Percentiles rank a stretch among this genome's conserved stretches.
These are phyloP conservation scores for Fusarium sp. DNA, from an alignment of 2,329 filamentous ascomycete genomes.

Conservation along the genomic window DNA sequence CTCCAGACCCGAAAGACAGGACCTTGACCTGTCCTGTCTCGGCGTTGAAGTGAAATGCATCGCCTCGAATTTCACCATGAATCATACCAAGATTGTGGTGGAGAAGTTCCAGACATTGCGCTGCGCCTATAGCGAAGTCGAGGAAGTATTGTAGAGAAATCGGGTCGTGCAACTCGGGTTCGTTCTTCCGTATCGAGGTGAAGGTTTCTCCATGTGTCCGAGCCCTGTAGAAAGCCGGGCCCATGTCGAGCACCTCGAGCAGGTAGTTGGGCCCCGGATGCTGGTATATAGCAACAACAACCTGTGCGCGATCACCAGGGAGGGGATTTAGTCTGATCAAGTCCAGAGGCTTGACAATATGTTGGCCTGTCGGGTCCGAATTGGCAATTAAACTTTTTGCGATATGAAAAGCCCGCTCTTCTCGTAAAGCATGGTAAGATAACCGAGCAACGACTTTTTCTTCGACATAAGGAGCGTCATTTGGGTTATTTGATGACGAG, in stretches of 20 bases:
- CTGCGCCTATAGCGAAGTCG: conserved; percentile 90
- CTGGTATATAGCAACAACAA: conserved; percentile 86
- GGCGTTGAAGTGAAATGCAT: conserved; percentile 88
- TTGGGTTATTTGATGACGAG: conserved; percentile 51
- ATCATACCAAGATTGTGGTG: conserved; percentile 89
- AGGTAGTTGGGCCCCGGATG: conserved; percentile 81
- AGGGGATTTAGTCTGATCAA: conserved; percentile 77
- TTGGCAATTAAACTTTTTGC: conserved; percentile 77
- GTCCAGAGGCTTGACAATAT: conserved; percentile 85
- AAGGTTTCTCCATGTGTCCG: conserved; percentile 65
- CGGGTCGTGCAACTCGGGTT: conserved; percentile 65
- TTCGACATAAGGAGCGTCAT: conserved; percentile 68
- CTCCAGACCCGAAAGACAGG: conserved; percentile 86
- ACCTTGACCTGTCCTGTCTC: conserved; percentile 80
- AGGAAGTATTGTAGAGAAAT: conserved; percentile 83
- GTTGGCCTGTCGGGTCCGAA: conserved; percentile 77
- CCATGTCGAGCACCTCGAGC: conserved; percentile 77
- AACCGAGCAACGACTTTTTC: conserved; percentile 82
- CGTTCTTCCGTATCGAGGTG: conserved; percentile 58
- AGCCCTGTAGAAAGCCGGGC: conserved; percentile 77
- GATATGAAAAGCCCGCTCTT: conserved; percentile 90
- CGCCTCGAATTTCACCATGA: conserved; percentile 89
- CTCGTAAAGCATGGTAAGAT: conserved; percentile 82
- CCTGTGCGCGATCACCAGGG: conserved; percentile 75
- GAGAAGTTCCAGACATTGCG: conserved; percentile 88